A percentile compares a stretch with the other conserved stretches of the same genome.
Evolutionary conservation across 345 rosid species (phyloP).

Genomic region (Gossypium australe): DNA sequence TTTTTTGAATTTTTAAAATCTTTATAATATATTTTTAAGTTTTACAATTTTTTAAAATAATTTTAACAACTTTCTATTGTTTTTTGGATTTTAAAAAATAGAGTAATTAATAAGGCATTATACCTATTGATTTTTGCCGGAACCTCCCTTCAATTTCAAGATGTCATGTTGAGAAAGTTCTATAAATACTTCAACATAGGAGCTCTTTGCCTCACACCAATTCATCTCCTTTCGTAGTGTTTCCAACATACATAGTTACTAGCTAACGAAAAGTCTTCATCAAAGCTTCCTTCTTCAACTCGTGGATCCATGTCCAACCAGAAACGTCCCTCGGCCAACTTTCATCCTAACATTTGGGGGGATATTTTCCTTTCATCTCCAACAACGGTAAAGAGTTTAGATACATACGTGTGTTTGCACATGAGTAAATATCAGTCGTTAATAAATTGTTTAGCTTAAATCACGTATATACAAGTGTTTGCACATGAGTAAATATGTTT

Average conservation of each 20-base stretch:
- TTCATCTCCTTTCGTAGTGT: background rate
- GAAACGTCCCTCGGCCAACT: background rate
- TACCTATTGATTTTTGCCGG: no score
- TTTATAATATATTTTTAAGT: no score
- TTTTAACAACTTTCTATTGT: no score
- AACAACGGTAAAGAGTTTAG: background rate
- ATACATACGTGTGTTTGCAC: background rate
- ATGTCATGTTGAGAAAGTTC: background rate
- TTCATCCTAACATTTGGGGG: slow-evolving; percentile 7
- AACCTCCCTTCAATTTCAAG: no score
- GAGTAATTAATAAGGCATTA: no score
- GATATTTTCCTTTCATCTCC: background rate
- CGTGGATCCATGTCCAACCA: background rate
- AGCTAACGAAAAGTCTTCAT: background rate
- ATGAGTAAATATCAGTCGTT: no score
- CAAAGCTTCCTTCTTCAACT: background rate
- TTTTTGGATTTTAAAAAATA: no score
- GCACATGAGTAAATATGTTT: no score
- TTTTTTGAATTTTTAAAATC: no score
- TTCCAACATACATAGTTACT: background rate
- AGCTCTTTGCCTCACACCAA: background rate
- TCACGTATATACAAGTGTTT: no score
- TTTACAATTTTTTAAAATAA: no score
- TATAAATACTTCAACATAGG: background rate
- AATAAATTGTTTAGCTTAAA: no score